Evolutionary conservation across 2,329 filamentous ascomycete species (phyloP).

Genomic region (Aschersonia sp.): DNA sequence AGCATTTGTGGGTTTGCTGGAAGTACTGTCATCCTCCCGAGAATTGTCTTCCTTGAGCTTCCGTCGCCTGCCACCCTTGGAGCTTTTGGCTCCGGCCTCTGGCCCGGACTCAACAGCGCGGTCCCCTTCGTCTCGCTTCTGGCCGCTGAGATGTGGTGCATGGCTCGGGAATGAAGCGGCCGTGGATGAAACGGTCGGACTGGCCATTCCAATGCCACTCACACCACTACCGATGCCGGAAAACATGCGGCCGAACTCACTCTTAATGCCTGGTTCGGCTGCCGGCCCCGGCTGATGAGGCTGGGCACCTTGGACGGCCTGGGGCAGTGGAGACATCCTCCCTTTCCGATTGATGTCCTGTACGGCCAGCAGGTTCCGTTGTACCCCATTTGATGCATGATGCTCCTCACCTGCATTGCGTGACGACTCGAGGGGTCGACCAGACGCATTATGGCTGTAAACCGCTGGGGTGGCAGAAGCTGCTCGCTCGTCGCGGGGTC

Average conservation of each 20-base stretch:
- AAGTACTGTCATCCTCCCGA: conserved; percentile 50
- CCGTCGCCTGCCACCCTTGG: conserved; percentile 41
- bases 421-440: conserved; percentile 23
- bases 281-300: conserved; percentile 64
- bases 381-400: conserved; percentile 12
- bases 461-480: conserved; percentile 32
- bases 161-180: conserved; percentile 26
- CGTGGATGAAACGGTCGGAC: conserved; percentile 28
- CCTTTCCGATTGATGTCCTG: conserved; percentile 73
- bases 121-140: conserved; percentile 39
- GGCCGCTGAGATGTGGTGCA: conserved; percentile 12
- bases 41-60: conserved; percentile 66
- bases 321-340: conserved; percentile 74
- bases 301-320: conserved; percentile 87
- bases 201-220: conserved; percentile 33
- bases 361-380: conserved; percentile 58
- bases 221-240: conserved; percentile 65
- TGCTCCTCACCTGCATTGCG: conserved; percentile 29
- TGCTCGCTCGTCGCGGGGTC: conserved; percentile 31
- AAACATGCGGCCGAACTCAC: conserved; percentile 89
- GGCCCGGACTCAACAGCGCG: conserved; percentile 25
- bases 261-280: conserved; percentile 82
- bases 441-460: conserved; percentile 27
- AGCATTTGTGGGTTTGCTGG: conserved; percentile 44
- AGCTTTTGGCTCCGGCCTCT: conserved; percentile 24